These are phyloP conservation scores for Paraphoma sp. DNA, from an alignment of 2,329 filamentous ascomycete genomes.

Conservation along the genomic window DNA sequence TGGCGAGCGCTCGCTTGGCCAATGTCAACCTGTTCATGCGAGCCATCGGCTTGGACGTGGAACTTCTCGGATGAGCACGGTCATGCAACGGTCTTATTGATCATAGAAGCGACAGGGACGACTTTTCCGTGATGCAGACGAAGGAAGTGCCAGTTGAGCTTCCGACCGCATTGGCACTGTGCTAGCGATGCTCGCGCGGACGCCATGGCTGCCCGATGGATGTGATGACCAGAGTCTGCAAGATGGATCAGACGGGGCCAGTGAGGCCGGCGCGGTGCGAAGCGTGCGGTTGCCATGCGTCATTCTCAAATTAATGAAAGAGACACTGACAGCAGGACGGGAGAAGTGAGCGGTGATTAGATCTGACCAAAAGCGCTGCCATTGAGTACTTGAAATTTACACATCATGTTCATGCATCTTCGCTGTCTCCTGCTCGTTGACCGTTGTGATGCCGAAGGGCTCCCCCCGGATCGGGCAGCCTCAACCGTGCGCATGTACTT, in stretches of 20 bases:
- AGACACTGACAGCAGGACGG: neutral
- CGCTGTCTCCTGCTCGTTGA: neutral
- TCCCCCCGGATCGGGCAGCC: neutral
- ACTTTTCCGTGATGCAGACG: neutral
- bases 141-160: neutral
- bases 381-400: constrained; percentile 18
- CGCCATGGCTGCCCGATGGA: no score
- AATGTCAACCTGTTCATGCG: constrained; percentile 99
- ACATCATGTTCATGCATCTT: neutral
- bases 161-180: neutral
- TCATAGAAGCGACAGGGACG: neutral
- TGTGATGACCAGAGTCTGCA: no score
- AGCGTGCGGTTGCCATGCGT: neutral
- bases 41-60: constrained; percentile 97
- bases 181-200: no score
- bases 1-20: constrained; percentile 81
- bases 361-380: constrained; percentile 15
- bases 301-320: neutral
- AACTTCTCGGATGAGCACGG: constrained; percentile 66
- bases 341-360: neutral
- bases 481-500: neutral
- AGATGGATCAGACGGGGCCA: no score
- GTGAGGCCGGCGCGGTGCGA: neutral
- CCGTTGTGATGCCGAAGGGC: neutral
- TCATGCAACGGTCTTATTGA: neutral